Conservation (phyloP, 2,329 filamentous ascomycete species). For the Cryphonectria carpinicola region DNA sequence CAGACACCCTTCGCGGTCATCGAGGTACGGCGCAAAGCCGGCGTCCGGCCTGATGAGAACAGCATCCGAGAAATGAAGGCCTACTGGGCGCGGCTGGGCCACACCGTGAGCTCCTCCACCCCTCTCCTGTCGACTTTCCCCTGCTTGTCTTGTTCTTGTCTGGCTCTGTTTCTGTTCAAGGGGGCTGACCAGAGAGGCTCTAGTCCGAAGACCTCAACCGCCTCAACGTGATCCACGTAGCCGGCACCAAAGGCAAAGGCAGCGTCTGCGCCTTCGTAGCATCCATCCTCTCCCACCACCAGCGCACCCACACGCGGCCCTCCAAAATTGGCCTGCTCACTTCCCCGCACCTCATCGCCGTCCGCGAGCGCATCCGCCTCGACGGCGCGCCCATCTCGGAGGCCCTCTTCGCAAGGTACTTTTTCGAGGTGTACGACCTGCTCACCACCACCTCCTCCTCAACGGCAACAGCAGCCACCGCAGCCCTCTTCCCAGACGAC, state of each 20-base stretch:
- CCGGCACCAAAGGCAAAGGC: conserved; percentile 79
- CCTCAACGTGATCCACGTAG: conserved; percentile 71
- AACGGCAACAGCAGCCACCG: conserved; percentile 28
- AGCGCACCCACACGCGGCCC: conserved; percentile 39
- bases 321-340: conserved; percentile 66
- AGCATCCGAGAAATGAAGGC: conserved; percentile 78
- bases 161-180: neutral
- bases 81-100: conserved; percentile 78
- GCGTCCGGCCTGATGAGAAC: conserved; percentile 69
- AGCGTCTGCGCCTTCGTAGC: conserved; percentile 71
- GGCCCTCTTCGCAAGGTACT: conserved; percentile 64
- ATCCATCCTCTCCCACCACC: conserved; percentile 62
- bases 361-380: conserved; percentile 69
- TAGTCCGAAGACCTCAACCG: conserved; percentile 55
- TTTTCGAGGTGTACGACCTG: conserved; percentile 69
- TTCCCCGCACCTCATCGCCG: conserved; percentile 69
- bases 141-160: neutral
- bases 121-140: neutral
- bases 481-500: conserved; percentile 39
- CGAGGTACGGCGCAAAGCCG: conserved; percentile 76
- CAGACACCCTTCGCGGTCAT: conserved; percentile 86
- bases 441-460: conserved; percentile 40
- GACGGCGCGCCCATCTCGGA: conserved; percentile 62
- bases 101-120: conserved; percentile 52
- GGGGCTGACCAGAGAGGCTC: neutral